Evolutionary conservation across 306 rosid genomes (phyloP).

Genomic region (Cucurbita moschata): DNA sequence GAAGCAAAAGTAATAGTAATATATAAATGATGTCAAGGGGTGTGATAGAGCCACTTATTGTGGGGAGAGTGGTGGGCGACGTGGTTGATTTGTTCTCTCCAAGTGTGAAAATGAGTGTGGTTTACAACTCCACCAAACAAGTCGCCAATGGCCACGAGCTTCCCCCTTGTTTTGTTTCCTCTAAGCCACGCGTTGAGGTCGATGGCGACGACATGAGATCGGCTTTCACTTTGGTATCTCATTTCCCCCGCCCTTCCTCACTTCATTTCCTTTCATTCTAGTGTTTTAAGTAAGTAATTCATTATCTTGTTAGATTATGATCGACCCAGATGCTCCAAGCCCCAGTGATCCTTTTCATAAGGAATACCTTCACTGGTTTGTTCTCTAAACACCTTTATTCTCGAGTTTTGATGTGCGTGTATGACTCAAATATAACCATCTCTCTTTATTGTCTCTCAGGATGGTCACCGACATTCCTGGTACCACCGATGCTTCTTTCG

Average conservation of each 20-base stretch:
- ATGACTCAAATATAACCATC: neutral
- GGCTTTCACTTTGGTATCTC: slow-evolving; percentile 60
- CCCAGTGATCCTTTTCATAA: slow-evolving; percentile 73
- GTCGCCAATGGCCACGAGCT: slow-evolving; percentile 72
- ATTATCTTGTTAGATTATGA: slow-evolving; percentile 44
- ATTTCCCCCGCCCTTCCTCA: too few species aligned
- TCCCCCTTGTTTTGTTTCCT: slow-evolving; percentile 38
- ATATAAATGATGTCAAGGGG: slow-evolving; percentile 19
- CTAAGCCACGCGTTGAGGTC: slow-evolving; percentile 63
- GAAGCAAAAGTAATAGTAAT: too few species aligned
- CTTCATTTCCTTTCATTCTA: neutral
- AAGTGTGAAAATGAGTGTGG: slow-evolving; percentile 52
- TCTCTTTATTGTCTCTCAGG: slow-evolving; percentile 23
- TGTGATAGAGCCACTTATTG: slow-evolving; percentile 32
- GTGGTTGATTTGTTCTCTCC: slow-evolving; percentile 75
- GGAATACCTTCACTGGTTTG: slow-evolving; percentile 88
- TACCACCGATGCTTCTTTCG: slow-evolving; percentile 70
- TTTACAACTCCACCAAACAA: slow-evolving; percentile 43
- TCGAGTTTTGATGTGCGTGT: neutral
- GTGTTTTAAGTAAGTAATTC: neutral
- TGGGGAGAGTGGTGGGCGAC: slow-evolving; percentile 83
- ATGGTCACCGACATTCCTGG: slow-evolving; percentile 91
- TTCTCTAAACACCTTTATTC: neutral
- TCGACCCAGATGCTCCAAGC: slow-evolving; percentile 94
- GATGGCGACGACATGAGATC: slow-evolving; percentile 70